Evolutionary conservation across 352 stramenopile genomes (phyloP), one percentile per base, ranked within the genome.

Genomic region (Globisporangium parvum): DNA sequence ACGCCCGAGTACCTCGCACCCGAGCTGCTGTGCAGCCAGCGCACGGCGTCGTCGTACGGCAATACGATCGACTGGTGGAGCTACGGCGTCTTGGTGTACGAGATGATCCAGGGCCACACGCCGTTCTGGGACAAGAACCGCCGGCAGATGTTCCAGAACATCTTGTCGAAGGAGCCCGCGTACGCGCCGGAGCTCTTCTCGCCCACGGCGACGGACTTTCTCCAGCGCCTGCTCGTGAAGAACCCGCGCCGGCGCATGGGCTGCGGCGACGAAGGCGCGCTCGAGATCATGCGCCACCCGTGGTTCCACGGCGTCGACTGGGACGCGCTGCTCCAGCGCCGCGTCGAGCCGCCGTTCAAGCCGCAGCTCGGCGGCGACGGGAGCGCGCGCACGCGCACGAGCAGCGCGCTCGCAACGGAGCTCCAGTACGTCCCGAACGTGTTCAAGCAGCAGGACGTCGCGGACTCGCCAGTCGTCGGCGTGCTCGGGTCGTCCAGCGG

Each of bases 1-100:
- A 95, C 84, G 17, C 76, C 85, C 23, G 85, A 93, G 59, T 95
- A 95, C 57, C 57, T 95, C 9, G 85, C 85, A 8, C 85, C 85
- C 0, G 85, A 95, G 63, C 54, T 95, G 26, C 71, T 95, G 17
- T 84, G 69, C 53, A 87, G 72, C 33, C 81, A 92, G 48, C 68
- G 77, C 44, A 93, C 76, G 42, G 71, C 73, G 26, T 83, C 75
- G 11, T 87, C 73, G 18, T 95, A 93, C 54, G 80, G 85, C 60
- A 93, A 92, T 61, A 85, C 78, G n/a, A 65, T 93, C 53, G 85
- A 95, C 65, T 95, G 85, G 85, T 95, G 85, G 85, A 88, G 77
- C 59, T 93, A 82, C 52, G 85, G 85, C 17, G 80, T 93, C 40
- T 64, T 95, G 9, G 67, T 95, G 23, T 95, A 92, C 65, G 85